Evolutionary conservation across 768 basidiomycete genomes (phyloP).

Genomic region (Termitomyces heimii): DNA sequence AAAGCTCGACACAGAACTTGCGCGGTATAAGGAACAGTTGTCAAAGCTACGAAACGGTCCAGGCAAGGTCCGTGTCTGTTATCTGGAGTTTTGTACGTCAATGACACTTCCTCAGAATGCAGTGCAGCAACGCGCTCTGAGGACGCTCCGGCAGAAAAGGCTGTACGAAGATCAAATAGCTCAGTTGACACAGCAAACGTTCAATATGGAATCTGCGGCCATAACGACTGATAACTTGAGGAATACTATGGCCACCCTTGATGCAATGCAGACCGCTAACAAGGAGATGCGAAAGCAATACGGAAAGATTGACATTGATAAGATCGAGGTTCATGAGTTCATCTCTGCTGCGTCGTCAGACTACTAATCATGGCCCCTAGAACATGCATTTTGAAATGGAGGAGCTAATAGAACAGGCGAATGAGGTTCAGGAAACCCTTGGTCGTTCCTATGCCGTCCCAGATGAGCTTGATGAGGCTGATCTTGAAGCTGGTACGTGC

Average conservation of each 20-base stretch:
- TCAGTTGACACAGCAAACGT: conserved; percentile 90
- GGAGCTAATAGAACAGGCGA: conserved; percentile 92
- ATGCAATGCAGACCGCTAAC: conserved; percentile 94
- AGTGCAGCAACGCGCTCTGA: conserved; percentile 89
- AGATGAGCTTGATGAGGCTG: conserved; percentile 96
- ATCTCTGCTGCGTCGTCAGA: neutral
- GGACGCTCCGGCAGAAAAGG: conserved; percentile 90
- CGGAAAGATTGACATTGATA: conserved; percentile 94
- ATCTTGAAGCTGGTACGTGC: conserved; percentile 84
- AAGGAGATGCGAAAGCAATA: conserved; percentile 97
- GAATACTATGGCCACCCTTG: conserved; percentile 98
- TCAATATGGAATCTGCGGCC: conserved; percentile 96
- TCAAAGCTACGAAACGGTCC: conserved; percentile 88
- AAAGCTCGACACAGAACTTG: conserved; percentile 92
- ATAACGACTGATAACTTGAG: conserved; percentile 96
- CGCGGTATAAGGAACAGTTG: conserved; percentile 94
- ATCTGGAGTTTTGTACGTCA: neutral
- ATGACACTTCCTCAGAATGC: conserved; percentile 50
- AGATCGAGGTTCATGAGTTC: conserved; percentile 79
- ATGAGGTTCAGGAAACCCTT: conserved; percentile 94
- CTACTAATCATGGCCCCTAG: conserved; percentile 30
- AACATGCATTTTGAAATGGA: conserved; percentile 98
- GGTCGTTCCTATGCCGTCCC: conserved; percentile 94
- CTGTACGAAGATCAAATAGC: conserved; percentile 93
- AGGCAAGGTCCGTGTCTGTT: conserved; percentile 65